phyloP scores from a whole-genome alignment of 257 asterid species.

The Primulina tabacum region DNA sequence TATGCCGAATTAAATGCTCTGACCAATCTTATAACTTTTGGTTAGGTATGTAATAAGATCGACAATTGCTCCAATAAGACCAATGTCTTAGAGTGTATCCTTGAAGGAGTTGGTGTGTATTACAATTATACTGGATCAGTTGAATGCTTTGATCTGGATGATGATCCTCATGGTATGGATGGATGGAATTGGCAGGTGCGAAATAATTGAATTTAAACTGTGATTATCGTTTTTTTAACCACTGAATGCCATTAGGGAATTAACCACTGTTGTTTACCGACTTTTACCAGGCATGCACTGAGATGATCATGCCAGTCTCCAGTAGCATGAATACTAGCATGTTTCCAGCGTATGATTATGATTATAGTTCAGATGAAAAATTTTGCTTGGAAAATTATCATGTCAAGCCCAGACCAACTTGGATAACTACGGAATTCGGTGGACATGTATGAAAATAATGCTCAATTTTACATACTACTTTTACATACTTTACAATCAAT shows the following conservation, averaged over 20 bases:
- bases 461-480: background rate
- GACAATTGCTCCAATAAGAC: constrained; percentile 60
- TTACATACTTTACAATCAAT: background rate
- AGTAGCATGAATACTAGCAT: constrained; percentile 59
- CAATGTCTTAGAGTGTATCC: constrained; percentile 55
- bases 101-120: constrained; percentile 75
- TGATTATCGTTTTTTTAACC: constrained; percentile 5
- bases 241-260: background rate
- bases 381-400: constrained; percentile 55
- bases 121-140: constrained; percentile 76
- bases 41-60: constrained; percentile 76
- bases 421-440: constrained; percentile 90
- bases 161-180: constrained; percentile 87
- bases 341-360: constrained; percentile 64
- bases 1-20: constrained; percentile 18
- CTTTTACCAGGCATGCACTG: constrained; percentile 77
- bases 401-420: constrained; percentile 80
- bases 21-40: constrained; percentile 12
- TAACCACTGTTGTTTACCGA: constrained; percentile 9
- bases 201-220: background rate
- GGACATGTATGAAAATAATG: constrained; percentile 58
- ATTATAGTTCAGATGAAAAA: constrained; percentile 46
- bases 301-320: constrained; percentile 87
- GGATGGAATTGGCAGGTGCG: constrained; percentile 98
- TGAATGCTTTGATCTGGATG: constrained; percentile 69